Base-by-base conservation (phyloP, 805 yeast genomes). In the Naumovozyma baii region DNA sequence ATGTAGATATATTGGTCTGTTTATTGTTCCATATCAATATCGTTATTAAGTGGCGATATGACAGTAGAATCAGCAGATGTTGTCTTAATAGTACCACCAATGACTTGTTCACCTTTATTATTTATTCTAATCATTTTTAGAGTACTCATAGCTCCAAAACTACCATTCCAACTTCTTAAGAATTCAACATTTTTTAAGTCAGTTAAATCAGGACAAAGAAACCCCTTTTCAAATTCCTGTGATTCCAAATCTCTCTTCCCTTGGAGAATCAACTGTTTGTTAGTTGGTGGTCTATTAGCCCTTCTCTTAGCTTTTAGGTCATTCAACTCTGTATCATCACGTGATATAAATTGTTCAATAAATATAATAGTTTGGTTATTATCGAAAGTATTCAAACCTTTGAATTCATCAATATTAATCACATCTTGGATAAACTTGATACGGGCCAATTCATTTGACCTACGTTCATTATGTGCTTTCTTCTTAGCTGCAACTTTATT, bases 221-320 rank as follows among this genome's bases (percentile, higher is more conserved):
- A 74, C 0, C 98, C 98, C 0, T 84, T 70, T 16, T 62, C 66
- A 51, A 73, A 86, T 41, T 81, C 76, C 31, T 73, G 72, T 30
- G 53, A 38, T 41, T 88, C 96, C 36, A 70, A 63, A 39, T 80
- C 76, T 34, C 69, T 68, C 52, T 74, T 74, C 47, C 72, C 73
- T 49, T 83, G 81, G 41, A 87, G 59, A 17, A 74, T 52, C 47
- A 76, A 78, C 52, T 85, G 95, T 54, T 77, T 76, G 44, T 73
- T 74, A 4, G 83, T 62, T 14, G 83, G 72, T 8, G 98, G 95
- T 64, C 97, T 73, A 14, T 94, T 94, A n/a, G 87, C 77, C 56
- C 95, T 74, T 67, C 95, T 75, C 39, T 70, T 74, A 4, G 57
- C 61, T 44, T 71, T 73, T 40, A 84, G 65, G 38, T 67, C 67